Conservation (phyloP, 75 land plant species). For the Picea sitchensis region DNA sequence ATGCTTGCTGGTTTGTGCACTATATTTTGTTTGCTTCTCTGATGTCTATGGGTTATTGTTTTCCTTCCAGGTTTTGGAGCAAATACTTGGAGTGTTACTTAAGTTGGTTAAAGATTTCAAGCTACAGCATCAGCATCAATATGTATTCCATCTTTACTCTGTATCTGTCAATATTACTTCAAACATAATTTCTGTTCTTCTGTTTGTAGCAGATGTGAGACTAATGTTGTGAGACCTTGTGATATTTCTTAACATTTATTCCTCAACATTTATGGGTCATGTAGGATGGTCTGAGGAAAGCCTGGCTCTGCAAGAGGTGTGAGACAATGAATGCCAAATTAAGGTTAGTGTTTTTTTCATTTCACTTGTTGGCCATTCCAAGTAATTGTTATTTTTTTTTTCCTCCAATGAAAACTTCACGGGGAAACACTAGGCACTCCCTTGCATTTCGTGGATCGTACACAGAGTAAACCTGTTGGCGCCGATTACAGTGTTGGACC, state of each 20-base stretch:
- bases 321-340: conserved; percentile 96
- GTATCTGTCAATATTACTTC: background rate
- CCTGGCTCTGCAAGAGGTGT: conserved; percentile 95
- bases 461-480: too few relatives aligned
- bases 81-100: conserved; percentile 82
- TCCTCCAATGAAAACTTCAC: background rate
- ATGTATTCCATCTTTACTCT: conserved; percentile 44
- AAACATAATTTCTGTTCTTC: background rate
- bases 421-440: too few relatives aligned
- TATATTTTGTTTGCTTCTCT: background rate
- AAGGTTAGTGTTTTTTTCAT: conserved; percentile 43
- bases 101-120: conserved; percentile 94
- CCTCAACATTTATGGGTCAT: background rate
- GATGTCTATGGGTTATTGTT: background rate
- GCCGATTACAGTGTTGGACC: too few relatives aligned
- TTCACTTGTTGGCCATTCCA: background rate
- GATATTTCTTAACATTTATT: background rate
- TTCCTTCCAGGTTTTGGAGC: conserved; percentile 80
- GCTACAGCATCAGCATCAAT: conserved; percentile 90
- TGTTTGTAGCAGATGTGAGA: background rate
- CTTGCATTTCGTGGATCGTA: too few relatives aligned
- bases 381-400: background rate
- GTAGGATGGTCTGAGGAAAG: conserved; percentile 89
- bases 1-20: background rate
- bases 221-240: background rate